Conservation (phyloP, 1,139 yeast species). For the Geotrichum fermentans region DNA sequence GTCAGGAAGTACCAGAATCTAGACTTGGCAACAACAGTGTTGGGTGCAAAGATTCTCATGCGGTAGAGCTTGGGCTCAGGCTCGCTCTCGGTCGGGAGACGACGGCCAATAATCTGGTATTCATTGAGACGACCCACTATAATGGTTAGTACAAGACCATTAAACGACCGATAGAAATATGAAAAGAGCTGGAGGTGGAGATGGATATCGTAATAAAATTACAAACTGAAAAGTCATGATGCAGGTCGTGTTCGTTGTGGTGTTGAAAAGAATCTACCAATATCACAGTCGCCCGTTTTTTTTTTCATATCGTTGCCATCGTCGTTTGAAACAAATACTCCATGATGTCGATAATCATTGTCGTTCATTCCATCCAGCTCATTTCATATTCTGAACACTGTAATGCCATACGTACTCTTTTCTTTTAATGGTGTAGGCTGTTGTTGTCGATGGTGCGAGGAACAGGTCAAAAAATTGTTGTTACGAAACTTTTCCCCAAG, state of each 20-base stretch:
- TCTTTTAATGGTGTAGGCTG: slow-evolving; percentile 15
- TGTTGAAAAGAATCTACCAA: too few relatives aligned
- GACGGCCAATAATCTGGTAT: slow-evolving; percentile 99
- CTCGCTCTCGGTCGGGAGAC: slow-evolving; percentile 97
- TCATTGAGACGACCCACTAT: slow-evolving; percentile 76
- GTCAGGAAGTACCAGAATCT: slow-evolving; percentile 99
- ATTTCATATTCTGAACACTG: not conserved
- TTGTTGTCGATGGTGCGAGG: slow-evolving; percentile 15
- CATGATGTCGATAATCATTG: too few relatives aligned
- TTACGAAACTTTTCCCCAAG: not conserved
- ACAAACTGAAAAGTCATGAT: too few relatives aligned
- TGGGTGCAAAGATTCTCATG: slow-evolving; percentile 99
- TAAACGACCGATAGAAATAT: not conserved
- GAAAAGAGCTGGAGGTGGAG: too few relatives aligned
- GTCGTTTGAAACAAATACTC: not conserved
- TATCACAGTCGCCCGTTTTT: too few relatives aligned
- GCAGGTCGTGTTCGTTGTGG: too few relatives aligned
- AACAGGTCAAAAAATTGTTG: slow-evolving; percentile 13
- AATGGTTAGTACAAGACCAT: slow-evolving; percentile 1
- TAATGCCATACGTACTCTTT: slow-evolving; percentile 19
- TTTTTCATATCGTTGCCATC: not conserved
- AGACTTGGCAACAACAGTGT: slow-evolving; percentile 98
- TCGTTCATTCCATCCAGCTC: not conserved
- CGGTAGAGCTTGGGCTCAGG: slow-evolving; percentile 99
- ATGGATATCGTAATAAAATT: too few relatives aligned